Base-by-base conservation (phyloP, 345 rosid genomes). In the Hibiscus trionum region DNA sequence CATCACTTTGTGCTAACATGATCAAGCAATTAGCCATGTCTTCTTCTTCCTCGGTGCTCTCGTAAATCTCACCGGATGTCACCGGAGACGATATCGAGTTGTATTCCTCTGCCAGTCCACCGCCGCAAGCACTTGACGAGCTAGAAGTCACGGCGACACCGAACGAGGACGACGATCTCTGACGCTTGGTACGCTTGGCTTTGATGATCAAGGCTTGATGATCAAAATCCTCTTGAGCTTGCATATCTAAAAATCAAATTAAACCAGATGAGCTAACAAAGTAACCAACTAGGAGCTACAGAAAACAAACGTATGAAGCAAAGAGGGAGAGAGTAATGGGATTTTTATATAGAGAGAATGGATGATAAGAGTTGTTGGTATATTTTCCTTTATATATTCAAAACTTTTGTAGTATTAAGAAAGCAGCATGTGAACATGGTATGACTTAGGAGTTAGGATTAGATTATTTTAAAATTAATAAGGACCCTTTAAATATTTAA, bases 11-110 rank as follows among this genome's bases (percentile, higher is more conserved):
- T 10, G 98, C 97, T 69, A 94, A 76, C 83, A 91, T 85, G 75
- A 93, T 93, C 46, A 93, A 75, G 72, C 98, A 93, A 67, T 88
- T 81, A n/a, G 98, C 98, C 96, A 91, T 82, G 77, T 90, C 98
- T 83, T 88, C 96, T 68, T 94, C 98, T 72, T 88, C 97, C 64
- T 85, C 93, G 0, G 89, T 75, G 75, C 87, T 86, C 76, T 82
- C 82, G 29, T 66, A 67, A 31, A 76, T 73, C 53, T 78, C 81
- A 6, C 80, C 76, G 0, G 78, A 78, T 7, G 81, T 24, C 61
- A 57, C 69, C 11, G 88, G 85, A 52, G 86, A 86, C 14, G 84
- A 80, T 59, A 73, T 76, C 1, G 84, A 84, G 24, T 81, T 72
- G 21, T 73, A 76, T 19, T 79, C 77, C 49, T 82, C 81, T 8